Conservation (phyloP, 2,329 filamentous ascomycete species). For the Colletotrichum lindemuthianum region DNA sequence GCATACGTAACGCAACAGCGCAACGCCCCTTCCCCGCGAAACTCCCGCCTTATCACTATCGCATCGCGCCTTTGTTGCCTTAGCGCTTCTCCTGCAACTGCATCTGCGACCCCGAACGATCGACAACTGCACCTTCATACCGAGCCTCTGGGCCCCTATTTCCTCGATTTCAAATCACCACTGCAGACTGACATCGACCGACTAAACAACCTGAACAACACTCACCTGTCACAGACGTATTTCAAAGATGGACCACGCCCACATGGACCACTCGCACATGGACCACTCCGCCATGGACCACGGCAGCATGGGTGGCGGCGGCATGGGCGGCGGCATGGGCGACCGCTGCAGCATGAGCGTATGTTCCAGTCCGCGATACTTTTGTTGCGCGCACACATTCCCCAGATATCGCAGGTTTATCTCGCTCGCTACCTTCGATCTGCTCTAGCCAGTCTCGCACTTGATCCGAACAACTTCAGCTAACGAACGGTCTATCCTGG, state of each 20-base stretch:
- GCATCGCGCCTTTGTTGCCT: neutral
- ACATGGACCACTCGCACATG: constrained; percentile 56
- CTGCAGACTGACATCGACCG: neutral
- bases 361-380: constrained; percentile 44
- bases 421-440: too few species aligned
- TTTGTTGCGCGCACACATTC: neutral
- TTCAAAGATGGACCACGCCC: constrained; percentile 16
- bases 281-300: constrained; percentile 59
- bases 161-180: constrained; percentile 5
- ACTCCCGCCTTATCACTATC: neutral
- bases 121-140: neutral
- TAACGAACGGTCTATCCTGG: constrained; percentile 36
- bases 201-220: neutral
- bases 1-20: neutral
- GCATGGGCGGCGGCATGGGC: constrained; percentile 69
- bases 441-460: neutral
- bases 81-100: neutral
- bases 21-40: neutral
- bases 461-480: neutral
- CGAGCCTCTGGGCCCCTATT: constrained; percentile 11
- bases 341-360: constrained; percentile 92
- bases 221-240: neutral
- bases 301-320: constrained; percentile 54
- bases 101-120: neutral
- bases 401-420: neutral